phyloP scores from a whole-genome alignment of 129 eudicot species.

The Centrapalus pauciflorus region DNA sequence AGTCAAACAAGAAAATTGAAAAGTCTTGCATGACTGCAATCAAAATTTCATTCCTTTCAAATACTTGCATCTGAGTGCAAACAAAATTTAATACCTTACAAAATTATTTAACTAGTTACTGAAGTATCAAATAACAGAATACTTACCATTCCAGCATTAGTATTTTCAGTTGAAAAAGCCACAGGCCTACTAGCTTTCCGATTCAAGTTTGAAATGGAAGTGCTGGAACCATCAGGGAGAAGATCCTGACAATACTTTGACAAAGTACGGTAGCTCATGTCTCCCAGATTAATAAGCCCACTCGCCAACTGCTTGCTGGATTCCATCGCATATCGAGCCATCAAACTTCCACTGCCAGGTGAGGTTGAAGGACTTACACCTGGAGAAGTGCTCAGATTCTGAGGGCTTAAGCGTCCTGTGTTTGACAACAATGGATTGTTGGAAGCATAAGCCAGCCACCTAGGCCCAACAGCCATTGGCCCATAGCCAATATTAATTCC shows the following conservation, averaged over 20 bases:
- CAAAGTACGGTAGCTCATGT: constrained; percentile 76
- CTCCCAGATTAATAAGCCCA: constrained; percentile 80
- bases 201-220: constrained; percentile 53
- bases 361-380: constrained; percentile 96
- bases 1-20: background rate
- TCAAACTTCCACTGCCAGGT: constrained; percentile 68
- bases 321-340: constrained; percentile 94
- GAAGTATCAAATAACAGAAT: background rate
- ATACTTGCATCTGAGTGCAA: background rate
- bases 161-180: constrained; percentile 55
- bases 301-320: constrained; percentile 86
- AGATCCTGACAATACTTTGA: constrained; percentile 82
- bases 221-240: constrained; percentile 65
- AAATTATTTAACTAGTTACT: background rate
- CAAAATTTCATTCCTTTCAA: background rate
- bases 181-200: constrained; percentile 62
- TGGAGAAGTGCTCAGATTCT: constrained; percentile 72
- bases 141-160: constrained; percentile 76
- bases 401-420: constrained; percentile 85
- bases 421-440: constrained; percentile 63
- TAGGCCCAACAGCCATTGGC: constrained; percentile 91
- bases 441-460: constrained; percentile 98
- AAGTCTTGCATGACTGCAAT: background rate
- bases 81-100: background rate
- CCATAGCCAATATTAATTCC: constrained; percentile 88